phyloP scores from a whole-genome alignment of 2,329 filamentous ascomycete species.

The Colletotrichum filicis region DNA sequence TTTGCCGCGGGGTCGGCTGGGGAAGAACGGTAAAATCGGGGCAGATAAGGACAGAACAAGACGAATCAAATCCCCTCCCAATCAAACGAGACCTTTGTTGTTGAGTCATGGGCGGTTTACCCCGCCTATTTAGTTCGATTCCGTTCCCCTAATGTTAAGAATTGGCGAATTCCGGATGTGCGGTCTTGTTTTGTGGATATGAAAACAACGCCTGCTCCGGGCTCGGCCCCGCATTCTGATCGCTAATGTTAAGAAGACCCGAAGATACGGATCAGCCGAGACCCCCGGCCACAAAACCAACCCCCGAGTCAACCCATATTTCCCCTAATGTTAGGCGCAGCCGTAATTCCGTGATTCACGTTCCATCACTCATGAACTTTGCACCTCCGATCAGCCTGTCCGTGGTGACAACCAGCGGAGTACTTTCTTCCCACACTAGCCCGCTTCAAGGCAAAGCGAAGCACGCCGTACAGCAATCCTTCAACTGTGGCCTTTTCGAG shows the following conservation, averaged over 20 bases:
- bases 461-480: not conserved
- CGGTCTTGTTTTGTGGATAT: not conserved
- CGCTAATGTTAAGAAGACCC: constrained; percentile 31
- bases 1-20: constrained; percentile 4
- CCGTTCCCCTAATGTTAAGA: constrained; percentile 23
- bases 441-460: not conserved
- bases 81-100: not conserved
- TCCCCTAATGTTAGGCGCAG: constrained; percentile 12
- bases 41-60: constrained; percentile 12
- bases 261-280: constrained; percentile 13
- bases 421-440: not conserved
- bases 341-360: not conserved
- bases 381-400: not conserved
- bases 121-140: constrained; percentile 1
- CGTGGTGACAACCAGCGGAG: not conserved
- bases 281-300: not conserved
- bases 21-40: constrained; percentile 1
- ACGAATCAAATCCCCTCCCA: constrained; percentile 1
- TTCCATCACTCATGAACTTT: not conserved
- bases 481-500: too few species aligned
- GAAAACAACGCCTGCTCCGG: not conserved
- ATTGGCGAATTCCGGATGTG: constrained; percentile 7
- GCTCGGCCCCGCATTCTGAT: constrained; percentile 17
- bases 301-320: not conserved
- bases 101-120: constrained; percentile 18